Evolutionary conservation across 306 rosid genomes (phyloP), one percentile per base, ranked within the genome.

Genomic region (Castanospermum australe): DNA sequence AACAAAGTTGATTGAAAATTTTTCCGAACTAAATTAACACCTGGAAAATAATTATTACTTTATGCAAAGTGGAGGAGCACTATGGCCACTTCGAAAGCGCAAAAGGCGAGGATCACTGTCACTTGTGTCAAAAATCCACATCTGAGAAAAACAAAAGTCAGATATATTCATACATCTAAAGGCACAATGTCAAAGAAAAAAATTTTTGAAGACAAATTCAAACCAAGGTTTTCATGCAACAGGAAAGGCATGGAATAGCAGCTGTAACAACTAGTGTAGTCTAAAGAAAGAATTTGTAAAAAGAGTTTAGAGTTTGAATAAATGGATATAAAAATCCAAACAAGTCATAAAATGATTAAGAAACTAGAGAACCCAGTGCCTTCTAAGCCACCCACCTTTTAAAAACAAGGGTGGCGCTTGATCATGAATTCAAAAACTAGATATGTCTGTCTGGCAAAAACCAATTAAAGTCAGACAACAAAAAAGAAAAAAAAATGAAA

Each of bases 61-160:
- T 76, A 92, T 91, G 89, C 98, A 92, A 52, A 86, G 90, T 42
- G 99, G 99, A 79, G 99, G 96, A 75, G 99, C 98, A 85, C 98
- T 92, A 41, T 95, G 99, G 33, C 98, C 99, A 69, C 94, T 87
- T 83, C 97, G 89, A 83, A 94, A 94, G 65, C 97, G 92, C 67
- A 91, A 59, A 78, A 94, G 96, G 36, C 94, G 95, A 77, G 97
- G 93, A 79, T 92, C 97, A 76, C 99, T 97, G 71, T 92, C 99
- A 47, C 88, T 92, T 71, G 97, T 89, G 85, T 92, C 97, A 75
- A 94, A 94, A 78, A 92, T 92, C 99, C 97, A 94, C 97, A 92
- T 94, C 99, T 94, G 83, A 45, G 67, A 3, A 21, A 33, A 71
- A 70, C 4, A 35, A 20, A 64, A 48, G 41, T 9, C 50, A 63